phyloP scores from a whole-genome alignment of 2,329 filamentous ascomycete genomes.

The Hypoxylon sp. region DNA sequence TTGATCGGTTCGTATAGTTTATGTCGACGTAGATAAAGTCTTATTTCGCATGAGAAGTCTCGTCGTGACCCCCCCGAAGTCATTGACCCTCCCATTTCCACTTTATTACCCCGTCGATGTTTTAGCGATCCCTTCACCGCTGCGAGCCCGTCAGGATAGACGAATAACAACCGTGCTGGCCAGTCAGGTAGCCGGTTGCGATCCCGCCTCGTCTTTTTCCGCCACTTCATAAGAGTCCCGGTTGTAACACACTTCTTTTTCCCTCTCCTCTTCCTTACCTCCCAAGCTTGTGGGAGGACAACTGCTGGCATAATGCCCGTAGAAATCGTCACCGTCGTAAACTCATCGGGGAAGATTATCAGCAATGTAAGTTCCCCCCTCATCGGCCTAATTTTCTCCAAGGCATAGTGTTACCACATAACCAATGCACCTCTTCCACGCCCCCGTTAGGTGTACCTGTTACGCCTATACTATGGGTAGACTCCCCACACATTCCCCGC shows the following conservation, averaged over 20 bases:
- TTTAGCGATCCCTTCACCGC: constrained; percentile 43
- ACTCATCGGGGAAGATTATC: constrained; percentile 51
- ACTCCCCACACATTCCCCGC: constrained; percentile 26
- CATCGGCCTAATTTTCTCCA: constrained; percentile 4
- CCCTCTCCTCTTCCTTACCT: constrained; percentile 12
- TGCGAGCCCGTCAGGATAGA: constrained; percentile 29
- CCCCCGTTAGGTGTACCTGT: neutral
- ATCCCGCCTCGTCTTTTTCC: constrained; percentile 32
- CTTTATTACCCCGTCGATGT: constrained; percentile 39
- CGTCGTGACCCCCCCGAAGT: constrained; percentile 22
- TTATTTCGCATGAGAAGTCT: constrained; percentile 15
- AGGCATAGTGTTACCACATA: constrained; percentile 9
- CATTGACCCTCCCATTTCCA: constrained; percentile 35
- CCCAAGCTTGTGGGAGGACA: constrained; percentile 24
- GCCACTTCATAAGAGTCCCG: constrained; percentile 35
- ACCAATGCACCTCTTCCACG: constrained; percentile 19
- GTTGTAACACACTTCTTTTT: constrained; percentile 16
- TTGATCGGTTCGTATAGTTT: constrained; percentile 30
- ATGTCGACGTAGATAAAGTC: constrained; percentile 24
- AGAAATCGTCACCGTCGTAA: constrained; percentile 51
- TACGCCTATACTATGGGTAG: constrained; percentile 13
- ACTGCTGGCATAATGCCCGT: constrained; percentile 43
- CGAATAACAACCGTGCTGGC: constrained; percentile 37
- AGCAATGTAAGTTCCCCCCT: constrained; percentile 49
- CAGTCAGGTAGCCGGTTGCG: constrained; percentile 34